These are phyloP conservation scores for Candida parachauliodes DNA, from an alignment of 805 yeast species.

Conservation along the genomic window DNA sequence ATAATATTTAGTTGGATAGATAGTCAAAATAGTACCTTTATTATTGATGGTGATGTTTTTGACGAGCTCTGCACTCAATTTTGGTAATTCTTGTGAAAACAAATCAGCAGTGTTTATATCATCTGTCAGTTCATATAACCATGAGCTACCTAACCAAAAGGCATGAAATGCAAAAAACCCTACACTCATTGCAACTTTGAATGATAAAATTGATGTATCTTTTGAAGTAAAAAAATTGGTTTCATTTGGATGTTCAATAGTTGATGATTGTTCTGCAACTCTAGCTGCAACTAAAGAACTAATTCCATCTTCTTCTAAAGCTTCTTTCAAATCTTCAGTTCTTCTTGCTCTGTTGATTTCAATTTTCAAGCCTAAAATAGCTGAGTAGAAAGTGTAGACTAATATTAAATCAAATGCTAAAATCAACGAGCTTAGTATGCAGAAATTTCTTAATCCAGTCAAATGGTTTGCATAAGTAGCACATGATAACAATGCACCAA, in stretches of 20 bases:
- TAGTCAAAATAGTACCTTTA: constrained; percentile 53
- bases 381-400: constrained; percentile 77
- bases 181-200: constrained; percentile 58
- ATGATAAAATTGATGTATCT: constrained; percentile 41
- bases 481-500: constrained; percentile 66
- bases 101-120: constrained; percentile 7
- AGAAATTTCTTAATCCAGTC: constrained; percentile 75
- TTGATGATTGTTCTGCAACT: constrained; percentile 50
- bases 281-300: constrained; percentile 65
- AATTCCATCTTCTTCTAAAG: constrained; percentile 91
- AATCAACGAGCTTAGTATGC: constrained; percentile 68
- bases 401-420: constrained; percentile 67
- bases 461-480: constrained; percentile 62
- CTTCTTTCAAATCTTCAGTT: constrained; percentile 70
- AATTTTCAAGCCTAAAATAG: constrained; percentile 80
- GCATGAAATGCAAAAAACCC: constrained; percentile 61
- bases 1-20: constrained; percentile 55
- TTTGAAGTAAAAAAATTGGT: constrained; percentile 20
- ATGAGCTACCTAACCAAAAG: constrained; percentile 66
- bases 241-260: constrained; percentile 31
- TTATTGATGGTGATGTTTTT: constrained; percentile 43
- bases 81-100: constrained; percentile 17
- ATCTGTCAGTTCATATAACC: constrained; percentile 45
- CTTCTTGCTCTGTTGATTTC: constrained; percentile 85
- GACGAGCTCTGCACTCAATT: constrained; percentile 39